Conservation (phyloP, 257 asterid species). For the Penstemon barbatus region DNA sequence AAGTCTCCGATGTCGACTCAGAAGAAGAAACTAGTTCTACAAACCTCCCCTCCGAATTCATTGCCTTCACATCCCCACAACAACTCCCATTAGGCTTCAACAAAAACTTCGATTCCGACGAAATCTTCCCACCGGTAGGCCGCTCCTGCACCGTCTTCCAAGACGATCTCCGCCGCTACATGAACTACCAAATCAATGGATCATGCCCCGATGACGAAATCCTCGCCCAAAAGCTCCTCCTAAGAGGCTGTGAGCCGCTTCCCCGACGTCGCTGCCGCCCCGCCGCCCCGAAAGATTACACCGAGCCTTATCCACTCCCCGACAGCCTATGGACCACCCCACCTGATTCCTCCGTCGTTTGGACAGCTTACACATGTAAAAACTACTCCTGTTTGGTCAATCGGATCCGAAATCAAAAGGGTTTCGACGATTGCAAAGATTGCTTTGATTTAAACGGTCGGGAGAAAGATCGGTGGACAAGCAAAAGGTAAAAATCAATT, state of each 20-base stretch:
- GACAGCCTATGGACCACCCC: constrained; percentile 60
- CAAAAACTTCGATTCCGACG: constrained; percentile 53
- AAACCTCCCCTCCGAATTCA: constrained; percentile 55
- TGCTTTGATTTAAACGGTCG: constrained; percentile 63
- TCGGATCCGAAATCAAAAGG: constrained; percentile 43
- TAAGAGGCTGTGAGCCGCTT: constrained; percentile 73
- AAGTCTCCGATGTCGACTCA: background rate
- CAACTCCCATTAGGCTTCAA: constrained; percentile 61
- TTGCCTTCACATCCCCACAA: constrained; percentile 55
- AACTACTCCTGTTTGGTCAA: constrained; percentile 47
- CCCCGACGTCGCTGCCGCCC: constrained; percentile 73
- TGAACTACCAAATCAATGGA: constrained; percentile 57
- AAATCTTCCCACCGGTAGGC: constrained; percentile 56
- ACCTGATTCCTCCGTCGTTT: constrained; percentile 58
- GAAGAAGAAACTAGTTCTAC: background rate
- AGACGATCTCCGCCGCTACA: constrained; percentile 44
- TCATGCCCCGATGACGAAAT: constrained; percentile 71
- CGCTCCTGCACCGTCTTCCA: constrained; percentile 43
- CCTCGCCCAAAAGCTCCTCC: constrained; percentile 59
- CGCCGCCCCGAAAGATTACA: constrained; percentile 34
- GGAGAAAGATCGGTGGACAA: constrained; percentile 52
- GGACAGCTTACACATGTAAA: constrained; percentile 66
- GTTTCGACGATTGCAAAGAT: constrained; percentile 68
- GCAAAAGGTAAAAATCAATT: background rate
- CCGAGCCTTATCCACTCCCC: constrained; percentile 58